Evolutionary conservation across 345 rosid species (phyloP), one percentile per base, ranked within the genome.

Genomic region (Firmiana major): DNA sequence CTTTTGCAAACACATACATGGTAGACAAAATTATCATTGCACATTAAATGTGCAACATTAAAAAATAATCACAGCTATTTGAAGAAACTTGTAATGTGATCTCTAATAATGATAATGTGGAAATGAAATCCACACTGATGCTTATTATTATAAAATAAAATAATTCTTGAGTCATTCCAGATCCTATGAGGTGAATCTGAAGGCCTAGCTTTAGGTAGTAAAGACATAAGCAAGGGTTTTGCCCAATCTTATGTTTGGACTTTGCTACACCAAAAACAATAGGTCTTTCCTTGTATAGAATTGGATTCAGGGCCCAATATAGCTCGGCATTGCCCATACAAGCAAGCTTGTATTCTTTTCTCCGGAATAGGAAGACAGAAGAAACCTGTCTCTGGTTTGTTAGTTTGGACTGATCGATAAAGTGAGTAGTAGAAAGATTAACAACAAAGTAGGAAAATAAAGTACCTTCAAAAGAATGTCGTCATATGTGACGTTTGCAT

Each of bases 381-480:
- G 26, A 71, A 71, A 19, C 75, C 13, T 13, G 53, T 57, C 66
- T 10, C 11, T 45, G 24, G 15, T 43, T 59, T 21, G 24, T 45
- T 28, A 49, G 7, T 59, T 40, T 22, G 22, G 45, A 58, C 3
- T 4, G 3, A 55, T 76, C 57, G 53, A 63, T 69, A 63, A 43
- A 75, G 68, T 59, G 19, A 15, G 71, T 64, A 9, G 13, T 28
- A 76, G 49, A 67, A 58, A n/a, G 28, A 63, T 31, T 17, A 54
- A 63, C 28, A 54, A 64, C 21, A 46, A 78, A 63, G 62, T 16
- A 71, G 19, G 48, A 58, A n/a, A 21, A 48, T 9, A n/a, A 43
- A 82, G 79, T 86, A 97, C 99, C 97, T 79, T 94, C 40, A 97
- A 81, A 80, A 97, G 97, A 90, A 94, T 97, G 90, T 97, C 99